Evolutionary conservation across 2,329 filamentous ascomycete species (phyloP), one percentile per base, ranked within the genome.

Genomic region (Microascus cirrosus): DNA sequence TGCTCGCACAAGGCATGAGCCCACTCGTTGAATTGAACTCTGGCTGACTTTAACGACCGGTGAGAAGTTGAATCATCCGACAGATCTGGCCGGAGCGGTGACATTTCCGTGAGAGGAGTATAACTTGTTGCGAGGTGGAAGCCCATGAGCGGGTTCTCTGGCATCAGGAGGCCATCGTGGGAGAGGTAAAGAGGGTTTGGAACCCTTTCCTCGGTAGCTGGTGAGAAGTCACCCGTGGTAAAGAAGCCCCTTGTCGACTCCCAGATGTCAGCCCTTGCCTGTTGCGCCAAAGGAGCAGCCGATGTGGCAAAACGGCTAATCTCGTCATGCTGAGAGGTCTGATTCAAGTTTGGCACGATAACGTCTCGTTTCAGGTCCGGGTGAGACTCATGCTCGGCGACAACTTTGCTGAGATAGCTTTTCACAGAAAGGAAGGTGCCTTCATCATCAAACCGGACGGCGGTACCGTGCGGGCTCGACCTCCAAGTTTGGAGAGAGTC

Each of bases 81-180:
- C 3, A 57, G 24, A 1, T 61, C 53, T 1, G 67, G 62, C 7
- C 65, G 66, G 25, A 79, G 64, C 0, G 76, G 74, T 1, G 76
- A 78, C 0, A 61, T 56, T 3, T 71, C 64, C 0, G 68, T 62
- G 1, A 78, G 66, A 0, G 70, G 63, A 2, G 71, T 70, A 59
- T 71, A 74, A 2, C 74, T 77, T 1, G 73, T 68, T 2, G 79
- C 77, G n/a, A 85, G 70, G 65, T 85, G 82, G 59, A 80, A 86
- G 1, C 81, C 77, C 6, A 77, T 63, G 0, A 83, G 60, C 0
- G 83, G 82, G 59, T 84, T 57, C 50, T 57, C 55, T 11, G 55
- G 55, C 20, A 57, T 34, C 11, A 52, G 11, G 12, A 57, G 3
- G 12, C 34, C 55, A 20, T 25, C 32, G 6, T 24, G 20, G 12